Evolutionary conservation across 2,329 filamentous ascomycete species (phyloP), one percentile per base, ranked within the genome.

Genomic region (Colletotrichum echinochloae): DNA sequence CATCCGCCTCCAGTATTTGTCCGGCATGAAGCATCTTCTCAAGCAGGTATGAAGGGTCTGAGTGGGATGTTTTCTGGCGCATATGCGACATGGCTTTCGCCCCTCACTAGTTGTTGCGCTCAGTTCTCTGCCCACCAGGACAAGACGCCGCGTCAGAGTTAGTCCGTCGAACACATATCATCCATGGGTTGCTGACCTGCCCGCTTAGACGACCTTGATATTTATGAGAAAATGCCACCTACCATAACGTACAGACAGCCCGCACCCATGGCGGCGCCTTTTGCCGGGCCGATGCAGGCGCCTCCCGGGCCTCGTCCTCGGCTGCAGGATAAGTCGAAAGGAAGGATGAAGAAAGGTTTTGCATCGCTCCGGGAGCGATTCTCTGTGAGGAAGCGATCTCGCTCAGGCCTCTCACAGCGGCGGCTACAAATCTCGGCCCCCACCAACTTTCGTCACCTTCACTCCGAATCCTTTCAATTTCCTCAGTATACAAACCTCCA

Each of bases 401-500:
- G 82, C 74, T 82, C 85, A 70, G 81, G 83, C 70, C 79, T 81
- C 62, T 79, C 67, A 8, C 80, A 84, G 76, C 87, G 84, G 78
- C 82, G 86, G 78, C 85, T 86, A 77, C 82, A 82, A 70, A 91
- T 91, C 75, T 90, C 88, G 51, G 82, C 82, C 26, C 89, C 89
- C 4, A 85, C 85, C 57, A 83, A 91, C 77, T 91, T 91, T 75
- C 86, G 85, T 56, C 89, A 91, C 79, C 74, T 91, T 59, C 80
- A 86, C 65, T 86, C 85, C 23, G 82, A 81, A 56, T 80, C 83
- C n/a, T 81, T 81, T 66, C 81, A 83, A 57, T 79, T 82, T 61
- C 77, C 79, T 30, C 72, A 74, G 23, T 70, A 74, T 49, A 51
- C 56, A 41, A 80, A 60, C 74, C 63, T 69, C 8, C 73, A 78